A percentile compares a stretch with the other conserved stretches of the same genome.
These are phyloP conservation scores for Kurtzmaniella quercitrusa DNA, from an alignment of 1,139 yeast genomes.

Conservation along the genomic window DNA sequence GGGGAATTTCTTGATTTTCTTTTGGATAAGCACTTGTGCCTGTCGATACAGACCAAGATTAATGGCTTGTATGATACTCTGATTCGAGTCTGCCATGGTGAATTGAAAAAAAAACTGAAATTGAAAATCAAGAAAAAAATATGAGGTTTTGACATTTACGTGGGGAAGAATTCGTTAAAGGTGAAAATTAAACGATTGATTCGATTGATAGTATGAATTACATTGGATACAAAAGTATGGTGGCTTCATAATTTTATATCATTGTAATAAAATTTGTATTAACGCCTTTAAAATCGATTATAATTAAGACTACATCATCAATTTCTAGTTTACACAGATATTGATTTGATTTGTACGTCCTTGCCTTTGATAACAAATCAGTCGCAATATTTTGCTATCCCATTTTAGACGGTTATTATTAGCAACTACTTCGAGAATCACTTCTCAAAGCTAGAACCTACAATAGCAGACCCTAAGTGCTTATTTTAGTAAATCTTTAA, in stretches of 20 bases:
- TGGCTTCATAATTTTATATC: no score
- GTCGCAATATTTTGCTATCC: background rate
- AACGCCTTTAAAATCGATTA: no score
- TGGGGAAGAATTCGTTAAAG: no score
- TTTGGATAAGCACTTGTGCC: conserved; percentile 49
- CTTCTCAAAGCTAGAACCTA: background rate
- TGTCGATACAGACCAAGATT: conserved; percentile 50
- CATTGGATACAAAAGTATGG: no score
- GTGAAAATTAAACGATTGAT: no score
- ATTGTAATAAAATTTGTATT: no score
- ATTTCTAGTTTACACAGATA: no score
- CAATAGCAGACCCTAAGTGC: background rate
- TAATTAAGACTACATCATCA: no score
- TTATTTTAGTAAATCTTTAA: background rate
- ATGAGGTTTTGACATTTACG: no score
- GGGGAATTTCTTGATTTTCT: conserved; percentile 54
- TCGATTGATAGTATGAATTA: no score
- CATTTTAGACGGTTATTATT: background rate
- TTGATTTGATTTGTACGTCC: background rate
- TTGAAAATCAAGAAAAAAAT: background rate
- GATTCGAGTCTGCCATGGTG: conserved; percentile 23
- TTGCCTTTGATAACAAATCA: conserved; percentile 1
- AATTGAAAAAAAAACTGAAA: background rate
- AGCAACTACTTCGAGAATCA: background rate
- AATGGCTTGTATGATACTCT: conserved; percentile 39